Conservation (phyloP, 1,284 basidiomycete species). For the Takashimella tepidaria region DNA sequence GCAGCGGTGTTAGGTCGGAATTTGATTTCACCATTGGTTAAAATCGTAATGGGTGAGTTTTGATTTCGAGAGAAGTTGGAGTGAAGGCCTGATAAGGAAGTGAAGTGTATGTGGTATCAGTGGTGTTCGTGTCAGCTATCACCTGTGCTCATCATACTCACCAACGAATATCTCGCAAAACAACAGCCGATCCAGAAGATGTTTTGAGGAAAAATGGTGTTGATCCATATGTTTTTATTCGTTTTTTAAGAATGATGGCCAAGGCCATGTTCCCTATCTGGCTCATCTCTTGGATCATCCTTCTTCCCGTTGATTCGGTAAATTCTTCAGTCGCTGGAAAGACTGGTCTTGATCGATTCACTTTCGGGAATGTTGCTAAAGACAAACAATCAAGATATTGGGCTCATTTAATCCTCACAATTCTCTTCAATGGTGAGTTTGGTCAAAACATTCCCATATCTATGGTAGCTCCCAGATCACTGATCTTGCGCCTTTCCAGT, state of each 20-base stretch:
- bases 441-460: too few species aligned
- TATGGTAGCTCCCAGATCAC: too few species aligned
- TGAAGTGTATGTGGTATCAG: too few species aligned
- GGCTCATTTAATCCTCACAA: constrained; percentile 50
- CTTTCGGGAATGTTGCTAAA: constrained; percentile 51
- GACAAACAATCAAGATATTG: constrained; percentile 44
- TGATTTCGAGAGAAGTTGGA: too few species aligned
- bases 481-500: too few species aligned
- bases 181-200: constrained; percentile 47
- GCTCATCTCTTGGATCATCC: constrained; percentile 56
- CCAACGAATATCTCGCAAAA: too few species aligned
- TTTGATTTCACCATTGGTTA: constrained; percentile 34
- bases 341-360: constrained; percentile 53
- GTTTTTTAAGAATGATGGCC: constrained; percentile 61
- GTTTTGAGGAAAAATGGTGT: constrained; percentile 49
- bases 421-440: constrained; percentile 49
- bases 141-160: too few species aligned
- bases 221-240: constrained; percentile 69
- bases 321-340: constrained; percentile 45
- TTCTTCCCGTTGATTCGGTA: constrained; percentile 59
- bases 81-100: too few species aligned
- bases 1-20: constrained; percentile 30
- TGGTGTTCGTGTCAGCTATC: too few species aligned
- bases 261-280: constrained; percentile 64
- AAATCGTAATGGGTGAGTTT: constrained; percentile 40